Evolutionary conservation across 129 eudicot species (phyloP), one percentile per base, ranked within the genome.

Genomic region (Pulicaria dysenterica): DNA sequence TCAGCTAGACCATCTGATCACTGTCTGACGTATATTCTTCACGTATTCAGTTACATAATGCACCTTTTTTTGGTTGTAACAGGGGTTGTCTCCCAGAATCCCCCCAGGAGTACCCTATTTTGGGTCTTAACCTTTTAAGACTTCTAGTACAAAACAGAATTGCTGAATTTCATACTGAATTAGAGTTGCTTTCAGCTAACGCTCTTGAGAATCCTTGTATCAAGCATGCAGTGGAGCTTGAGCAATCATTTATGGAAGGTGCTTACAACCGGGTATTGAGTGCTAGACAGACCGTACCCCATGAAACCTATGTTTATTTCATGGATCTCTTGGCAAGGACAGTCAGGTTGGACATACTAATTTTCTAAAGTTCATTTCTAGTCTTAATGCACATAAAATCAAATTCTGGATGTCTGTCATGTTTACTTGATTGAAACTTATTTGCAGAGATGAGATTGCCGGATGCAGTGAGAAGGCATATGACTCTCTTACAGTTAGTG

Each of bases 381-480:
- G 31, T 24, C 48, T 13, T 44, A 4, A 58, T 44, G 8, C 42
- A 5, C 67, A 34, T 54, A 53, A 37, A 69, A 16, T 24, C 6
- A 11, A 36, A 36, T 60, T 36, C 9, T 24, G 2, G 1, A 17
- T 17, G 38, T 67, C 38, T 58, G 38, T 62, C 24, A 74, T 65
- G 19, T 6, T 24, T 16, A 31, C 17, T 60, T 8, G 5, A n/a
- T 3, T 58, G 31, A 43, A 42, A 19, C 44, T 46, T 8, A 45
- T 77, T 76, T 74, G 73, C 79, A 93, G 98, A 85, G 98, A 93
- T 72, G 98, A 94, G 88, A 94, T 94, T 70, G 92, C 97, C 3
- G 98, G 98, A 31, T 94, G 98, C 82, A 89, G 98, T 72, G 98
- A 93, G 79, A 93, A 93, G 85, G 98, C 98, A 14, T 94, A 87